Evolutionary conservation across 2,329 filamentous ascomycete genomes (phyloP).

Genomic region (Thyridium curvatum): DNA sequence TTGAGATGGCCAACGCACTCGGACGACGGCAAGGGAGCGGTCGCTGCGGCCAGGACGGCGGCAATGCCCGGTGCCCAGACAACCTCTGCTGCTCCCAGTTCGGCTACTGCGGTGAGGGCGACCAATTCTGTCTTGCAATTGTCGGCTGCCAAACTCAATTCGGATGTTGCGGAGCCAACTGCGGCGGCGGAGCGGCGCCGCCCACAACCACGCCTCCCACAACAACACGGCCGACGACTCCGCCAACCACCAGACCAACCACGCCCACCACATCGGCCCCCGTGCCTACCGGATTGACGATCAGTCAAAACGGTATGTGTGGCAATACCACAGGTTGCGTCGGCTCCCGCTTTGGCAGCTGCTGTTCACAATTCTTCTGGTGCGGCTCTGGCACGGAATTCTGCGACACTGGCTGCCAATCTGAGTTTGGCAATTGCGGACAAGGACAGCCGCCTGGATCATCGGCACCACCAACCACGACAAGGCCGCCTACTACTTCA

Average conservation of each 20-base stretch:
- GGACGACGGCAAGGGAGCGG: background rate
- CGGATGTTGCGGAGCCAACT: constrained; percentile 5
- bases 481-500: too few species aligned
- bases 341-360: constrained; percentile 6
- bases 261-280: constrained; percentile 7
- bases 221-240: background rate
- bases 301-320: constrained; percentile 9
- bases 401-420: constrained; percentile 9
- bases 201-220: constrained; percentile 1
- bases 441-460: too few species aligned
- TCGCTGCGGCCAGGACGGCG: constrained; percentile 7
- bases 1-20: too few species aligned
- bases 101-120: constrained; percentile 11
- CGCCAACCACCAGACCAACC: constrained; percentile 16
- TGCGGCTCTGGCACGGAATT: constrained; percentile 9
- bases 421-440: constrained; percentile 6
- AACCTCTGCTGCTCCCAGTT: constrained; percentile 14
- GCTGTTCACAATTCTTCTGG: constrained; percentile 10
- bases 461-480: too few species aligned
- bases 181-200: background rate
- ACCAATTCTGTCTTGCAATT: constrained; percentile 7
- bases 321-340: constrained; percentile 10
- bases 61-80: constrained; percentile 8
- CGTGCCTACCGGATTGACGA: constrained; percentile 5
- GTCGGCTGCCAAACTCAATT: constrained; percentile 9